Percentiles rank a stretch among this genome's conserved stretches.
These are phyloP conservation scores for Durusdinium trenchii DNA, from an alignment of 73 alveolate genomes.

Conservation along the genomic window DNA sequence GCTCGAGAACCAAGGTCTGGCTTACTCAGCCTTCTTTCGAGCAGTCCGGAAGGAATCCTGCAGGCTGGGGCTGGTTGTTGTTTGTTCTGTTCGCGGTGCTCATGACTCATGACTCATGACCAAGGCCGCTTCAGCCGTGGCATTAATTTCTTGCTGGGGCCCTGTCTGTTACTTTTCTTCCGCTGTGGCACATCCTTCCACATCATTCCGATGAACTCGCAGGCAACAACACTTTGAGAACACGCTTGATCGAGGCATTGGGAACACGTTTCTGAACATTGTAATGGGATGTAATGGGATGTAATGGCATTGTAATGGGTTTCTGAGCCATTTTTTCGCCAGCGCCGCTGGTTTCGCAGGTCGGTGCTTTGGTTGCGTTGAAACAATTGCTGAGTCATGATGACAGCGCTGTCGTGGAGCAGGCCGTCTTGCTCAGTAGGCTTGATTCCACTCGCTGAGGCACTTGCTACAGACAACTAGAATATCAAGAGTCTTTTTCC, in stretches of 20 bases:
- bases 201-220: not conserved
- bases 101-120: not conserved
- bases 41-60: constrained; percentile 11
- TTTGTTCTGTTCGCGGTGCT: not conserved
- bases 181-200: not conserved
- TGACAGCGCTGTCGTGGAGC: constrained; percentile 20
- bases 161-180: not conserved
- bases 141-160: constrained; percentile 31
- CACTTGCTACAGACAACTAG: too few relatives aligned
- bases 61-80: not conserved
- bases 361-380: constrained; percentile 28
- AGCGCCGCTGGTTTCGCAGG: not conserved
- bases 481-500: too few relatives aligned
- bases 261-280: not conserved
- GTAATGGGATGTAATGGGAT: not conserved
- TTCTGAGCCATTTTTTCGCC: not conserved
- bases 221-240: constrained; percentile 37
- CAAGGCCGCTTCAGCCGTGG: constrained; percentile 52
- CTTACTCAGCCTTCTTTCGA: constrained; percentile 8
- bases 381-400: not conserved
- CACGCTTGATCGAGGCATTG: constrained; percentile 28
- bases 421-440: too few relatives aligned
- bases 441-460: too few relatives aligned
- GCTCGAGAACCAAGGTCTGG: too few relatives aligned
- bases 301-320: not conserved